Evolutionary conservation across 1,139 yeast genomes (phyloP), one percentile per base, ranked within the genome.

Genomic region (Maudiozyma humilis): DNA sequence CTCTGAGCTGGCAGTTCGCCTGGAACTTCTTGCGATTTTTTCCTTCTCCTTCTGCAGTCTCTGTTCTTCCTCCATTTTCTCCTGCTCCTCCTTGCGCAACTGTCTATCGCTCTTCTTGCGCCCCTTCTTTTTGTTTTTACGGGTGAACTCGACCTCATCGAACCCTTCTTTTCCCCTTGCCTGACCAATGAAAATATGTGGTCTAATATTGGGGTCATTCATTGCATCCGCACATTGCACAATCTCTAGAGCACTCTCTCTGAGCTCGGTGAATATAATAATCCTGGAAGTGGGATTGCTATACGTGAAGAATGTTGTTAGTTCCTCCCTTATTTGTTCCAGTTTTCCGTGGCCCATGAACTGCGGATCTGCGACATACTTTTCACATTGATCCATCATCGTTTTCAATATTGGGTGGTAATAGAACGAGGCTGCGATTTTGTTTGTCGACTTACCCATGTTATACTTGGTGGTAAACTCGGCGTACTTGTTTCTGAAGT

Each of bases 161-260:
- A 79, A 78, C 34, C 75, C 79, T 41, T 78, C 85, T 56, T 76
- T 78, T 31, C 72, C 78, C 43, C 63, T 67, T 0, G 79, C 66
- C 51, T 93, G 99, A 0, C 99, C 99, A 50, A 93, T 85, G 60
- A 93, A 93, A 23, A 91, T 77, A 60, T 87, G 95, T 0, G 98
- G 86, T 44, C 76, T 74, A 20, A 84, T 70, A 1, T 64, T 63
- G 3, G 65, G 63, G 14, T 67, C 64, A 14, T 63, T 54, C 47
- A 63, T 55, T 16, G 59, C 60, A 49, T 79, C 85, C 31, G 91
- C 70, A 2, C 79, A 73, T 47, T 78, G 76, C 1, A 86, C 87
- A 43, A 93, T 82, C 50, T 88, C 96, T 32, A 86, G 68, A 0
- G 97, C 97, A 3, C 95, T 82, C 50, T 85, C 94, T 57, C 99